Evolutionary conservation across 2,329 filamentous ascomycete species (phyloP), one percentile per base, ranked within the genome.

Genomic region (Pseudonectria buxi): DNA sequence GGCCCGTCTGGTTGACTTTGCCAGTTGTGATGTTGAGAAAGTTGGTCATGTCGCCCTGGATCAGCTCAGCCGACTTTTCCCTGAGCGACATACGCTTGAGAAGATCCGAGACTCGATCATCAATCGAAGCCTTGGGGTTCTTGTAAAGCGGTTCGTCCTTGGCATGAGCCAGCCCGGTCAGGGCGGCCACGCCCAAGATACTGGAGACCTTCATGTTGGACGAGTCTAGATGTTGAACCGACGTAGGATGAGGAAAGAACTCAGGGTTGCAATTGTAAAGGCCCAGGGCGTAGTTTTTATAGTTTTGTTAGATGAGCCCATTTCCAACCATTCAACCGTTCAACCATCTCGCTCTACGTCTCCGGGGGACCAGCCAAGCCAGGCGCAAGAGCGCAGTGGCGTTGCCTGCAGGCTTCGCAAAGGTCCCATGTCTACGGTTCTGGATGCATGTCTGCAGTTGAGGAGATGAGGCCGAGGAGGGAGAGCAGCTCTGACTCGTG

Each of bases 21-120:
- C 79, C 79, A 24, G 73, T 71, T 0, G 74, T 78, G n/a, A 70
- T 69, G 53, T 86, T 78, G 56, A 87, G 72, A 76, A 81, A 88
- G 54, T 86, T 85, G 6, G 72, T 69, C 41, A 88, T 69, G 51
- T 87, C 83, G 31, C 82, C 78, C 53, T 82, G 78, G 18, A 81
- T 68, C 46, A 82, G 64, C 55, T 87, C 83, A 2, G 79, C 71
- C 29, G 76, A 73, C 62, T 88, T 88, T 40, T 88, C 83, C 50
- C 82, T 69, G 36, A 85, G 72, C 0, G 79, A 85, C 83, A 88
- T 88, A 15, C 78, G 74, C 10, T 73, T 72, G 34, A 88, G 61
- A 5, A 88, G 69, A 54, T 87, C 82, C 9, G 72, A 57, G 10
- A 87, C 73, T 40, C 83, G 70, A 32, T 72, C 73, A 33, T 84